phyloP scores from a whole-genome alignment of 2,329 filamentous ascomycete species.

The Chaetomium strumarium region DNA sequence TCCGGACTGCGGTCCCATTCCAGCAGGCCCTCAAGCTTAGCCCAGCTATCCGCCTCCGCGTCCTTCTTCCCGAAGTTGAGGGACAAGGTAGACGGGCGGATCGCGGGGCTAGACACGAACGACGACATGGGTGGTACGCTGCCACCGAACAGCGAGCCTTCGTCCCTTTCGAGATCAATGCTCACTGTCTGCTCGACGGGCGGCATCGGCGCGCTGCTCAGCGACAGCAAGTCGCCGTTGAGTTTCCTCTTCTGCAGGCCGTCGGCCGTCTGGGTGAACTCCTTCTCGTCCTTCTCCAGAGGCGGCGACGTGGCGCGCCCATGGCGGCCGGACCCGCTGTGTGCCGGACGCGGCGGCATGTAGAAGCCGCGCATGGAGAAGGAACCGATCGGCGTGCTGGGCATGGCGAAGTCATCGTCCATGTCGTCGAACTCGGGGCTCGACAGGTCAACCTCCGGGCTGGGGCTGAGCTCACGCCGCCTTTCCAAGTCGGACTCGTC shows the following conservation, averaged over 20 bases:
- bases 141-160: constrained; percentile 47
- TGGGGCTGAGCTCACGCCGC: constrained; percentile 71
- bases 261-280: constrained; percentile 93
- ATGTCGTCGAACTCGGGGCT: constrained; percentile 77
- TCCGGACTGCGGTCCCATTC: constrained; percentile 73
- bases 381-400: constrained; percentile 57
- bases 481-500: constrained; percentile 60
- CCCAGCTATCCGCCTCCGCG: constrained; percentile 38
- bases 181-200: constrained; percentile 28
- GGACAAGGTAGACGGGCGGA: constrained; percentile 42
- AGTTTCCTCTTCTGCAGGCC: constrained; percentile 66
- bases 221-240: constrained; percentile 37
- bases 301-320: constrained; percentile 77
- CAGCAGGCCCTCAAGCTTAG: constrained; percentile 39
- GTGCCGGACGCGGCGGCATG: constrained; percentile 33
- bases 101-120: constrained; percentile 51
- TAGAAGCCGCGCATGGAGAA: constrained; percentile 48
- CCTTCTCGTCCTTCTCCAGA: constrained; percentile 88
- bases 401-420: constrained; percentile 53
- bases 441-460: constrained; percentile 88
- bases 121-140: constrained; percentile 31
- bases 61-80: constrained; percentile 38
- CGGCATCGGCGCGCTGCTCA: constrained; percentile 14
- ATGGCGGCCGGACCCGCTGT: constrained; percentile 46
- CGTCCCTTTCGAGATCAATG: constrained; percentile 40